Evolutionary conservation across 805 yeast species (phyloP).

Genomic region (Yarrowia keelungensis): DNA sequence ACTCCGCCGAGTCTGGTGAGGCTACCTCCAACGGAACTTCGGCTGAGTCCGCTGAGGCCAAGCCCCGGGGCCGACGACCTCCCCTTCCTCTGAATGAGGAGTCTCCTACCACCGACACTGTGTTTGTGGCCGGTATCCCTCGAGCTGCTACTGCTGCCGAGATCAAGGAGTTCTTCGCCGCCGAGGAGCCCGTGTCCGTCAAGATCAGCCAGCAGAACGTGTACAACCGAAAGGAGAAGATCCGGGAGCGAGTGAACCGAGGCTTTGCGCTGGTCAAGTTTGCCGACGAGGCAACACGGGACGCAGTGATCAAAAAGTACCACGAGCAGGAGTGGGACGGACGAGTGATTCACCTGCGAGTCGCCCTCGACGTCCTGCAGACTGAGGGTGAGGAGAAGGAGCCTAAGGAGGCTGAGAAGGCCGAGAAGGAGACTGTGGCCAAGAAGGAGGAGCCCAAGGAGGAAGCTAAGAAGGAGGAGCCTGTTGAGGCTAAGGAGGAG

Average conservation of each 20-base stretch:
- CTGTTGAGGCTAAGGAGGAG: slow-evolving; percentile 3
- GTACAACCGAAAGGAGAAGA: slow-evolving; percentile 42
- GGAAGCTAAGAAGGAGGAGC: not conserved
- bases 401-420: slow-evolving; percentile 13
- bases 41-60: slow-evolving; percentile 38
- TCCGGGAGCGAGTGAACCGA: slow-evolving; percentile 41
- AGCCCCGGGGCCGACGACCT: slow-evolving; percentile 39
- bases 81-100: slow-evolving; percentile 41
- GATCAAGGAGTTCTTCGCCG: slow-evolving; percentile 54
- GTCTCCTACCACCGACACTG: slow-evolving; percentile 59
- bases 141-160: slow-evolving; percentile 57
- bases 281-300: slow-evolving; percentile 65
- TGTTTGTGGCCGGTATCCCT: slow-evolving; percentile 68
- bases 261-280: slow-evolving; percentile 64
- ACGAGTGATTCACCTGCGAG: slow-evolving; percentile 57
- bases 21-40: slow-evolving; percentile 32
- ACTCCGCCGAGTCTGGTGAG: slow-evolving; percentile 27
- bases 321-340: slow-evolving; percentile 72
- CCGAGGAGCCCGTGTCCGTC: slow-evolving; percentile 49
- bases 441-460: not conserved
- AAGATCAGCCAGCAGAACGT: slow-evolving; percentile 39
- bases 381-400: slow-evolving; percentile 28
- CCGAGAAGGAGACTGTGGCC: slow-evolving; percentile 31
- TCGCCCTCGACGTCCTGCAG: slow-evolving; percentile 58
- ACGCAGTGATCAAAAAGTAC: slow-evolving; percentile 72